Percentiles rank a stretch among this genome's conserved stretches.
These are phyloP conservation scores for Sugiyamaella lignohabitans DNA, from an alignment of 805 yeast species.

Conservation along the genomic window DNA sequence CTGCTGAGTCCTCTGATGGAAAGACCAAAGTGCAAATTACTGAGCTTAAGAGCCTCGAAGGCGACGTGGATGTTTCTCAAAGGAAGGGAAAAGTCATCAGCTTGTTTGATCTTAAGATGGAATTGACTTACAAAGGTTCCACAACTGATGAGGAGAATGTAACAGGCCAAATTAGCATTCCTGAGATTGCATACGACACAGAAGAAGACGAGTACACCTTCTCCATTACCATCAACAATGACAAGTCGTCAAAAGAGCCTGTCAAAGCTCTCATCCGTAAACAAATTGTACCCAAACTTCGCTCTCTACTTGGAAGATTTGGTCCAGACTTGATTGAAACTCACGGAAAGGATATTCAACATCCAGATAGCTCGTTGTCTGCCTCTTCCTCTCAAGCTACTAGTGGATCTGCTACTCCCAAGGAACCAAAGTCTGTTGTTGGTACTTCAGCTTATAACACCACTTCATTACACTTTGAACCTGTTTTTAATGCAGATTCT, in stretches of 20 bases:
- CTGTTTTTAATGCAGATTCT: constrained; percentile 80
- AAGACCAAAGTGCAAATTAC: constrained; percentile 34
- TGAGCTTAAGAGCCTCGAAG: constrained; percentile 60
- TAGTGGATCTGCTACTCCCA: constrained; percentile 1
- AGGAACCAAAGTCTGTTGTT: constrained; percentile 12
- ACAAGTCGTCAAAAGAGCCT: constrained; percentile 37
- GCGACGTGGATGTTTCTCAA: constrained; percentile 96
- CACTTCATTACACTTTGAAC: constrained; percentile 66
- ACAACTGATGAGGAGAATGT: constrained; percentile 37
- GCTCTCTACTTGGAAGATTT: constrained; percentile 53
- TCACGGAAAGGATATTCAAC: constrained; percentile 85
- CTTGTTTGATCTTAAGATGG: constrained; percentile 72
- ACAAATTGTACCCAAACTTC: constrained; percentile 61
- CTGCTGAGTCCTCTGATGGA: constrained; percentile 32
- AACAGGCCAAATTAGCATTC: constrained; percentile 71
- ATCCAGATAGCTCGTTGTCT: constrained; percentile 24
- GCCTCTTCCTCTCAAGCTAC: constrained; percentile 1
- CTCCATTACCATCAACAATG: constrained; percentile 57
- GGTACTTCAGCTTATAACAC: constrained; percentile 62
- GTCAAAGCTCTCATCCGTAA: constrained; percentile 49
- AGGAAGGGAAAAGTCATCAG: constrained; percentile 95
- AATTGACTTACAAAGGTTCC: constrained; percentile 42
- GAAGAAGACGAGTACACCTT: constrained; percentile 82
- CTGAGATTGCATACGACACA: constrained; percentile 92
- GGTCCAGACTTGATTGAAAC: constrained; percentile 68